Percentiles rank a stretch among this genome's conserved stretches.
Evolutionary conservation across 768 basidiomycete genomes (phyloP).

Genomic region (Lactarius deliciosus): DNA sequence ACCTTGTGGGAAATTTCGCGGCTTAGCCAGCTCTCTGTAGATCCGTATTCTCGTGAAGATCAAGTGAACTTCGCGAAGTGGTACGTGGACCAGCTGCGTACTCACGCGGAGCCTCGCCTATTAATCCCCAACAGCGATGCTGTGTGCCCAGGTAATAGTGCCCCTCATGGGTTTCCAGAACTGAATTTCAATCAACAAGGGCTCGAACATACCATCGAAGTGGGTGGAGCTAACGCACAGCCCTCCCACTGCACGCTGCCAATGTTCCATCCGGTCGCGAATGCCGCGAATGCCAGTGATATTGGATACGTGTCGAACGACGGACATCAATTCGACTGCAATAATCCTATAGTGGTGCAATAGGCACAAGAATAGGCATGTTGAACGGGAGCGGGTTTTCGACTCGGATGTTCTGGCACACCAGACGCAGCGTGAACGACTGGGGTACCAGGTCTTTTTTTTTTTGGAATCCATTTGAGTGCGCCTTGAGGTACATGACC

Average conservation of each 20-base stretch:
- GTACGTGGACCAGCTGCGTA: conserved; percentile 34
- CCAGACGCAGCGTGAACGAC: too few relatives aligned
- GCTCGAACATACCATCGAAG: conserved; percentile 45
- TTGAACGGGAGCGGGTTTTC: conserved; percentile 47
- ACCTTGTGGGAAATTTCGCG: neutral
- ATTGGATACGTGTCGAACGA: conserved; percentile 54
- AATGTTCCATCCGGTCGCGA: conserved; percentile 47
- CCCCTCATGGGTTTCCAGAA: too few relatives aligned
- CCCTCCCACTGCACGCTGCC: conserved; percentile 57
- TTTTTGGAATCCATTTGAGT: too few relatives aligned
- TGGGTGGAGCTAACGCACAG: conserved; percentile 35
- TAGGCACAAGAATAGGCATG: conserved; percentile 55
- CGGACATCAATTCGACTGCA: conserved; percentile 55
- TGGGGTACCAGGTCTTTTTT: too few relatives aligned
- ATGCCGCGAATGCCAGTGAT: conserved; percentile 35
- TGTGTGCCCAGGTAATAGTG: conserved; percentile 47
- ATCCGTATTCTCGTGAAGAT: conserved; percentile 60
- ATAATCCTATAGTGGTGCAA: conserved; percentile 53
- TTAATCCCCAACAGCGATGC: conserved; percentile 40
- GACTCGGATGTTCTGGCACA: too few relatives aligned
- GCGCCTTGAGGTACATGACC: too few relatives aligned
- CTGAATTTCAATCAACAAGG: conserved; percentile 37
- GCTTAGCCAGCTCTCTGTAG: conserved; percentile 32
- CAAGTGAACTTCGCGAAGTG: conserved; percentile 55
- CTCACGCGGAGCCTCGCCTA: neutral